Percentiles rank a stretch among this genome's conserved stretches.
phyloP scores from a whole-genome alignment of 306 rosid genomes.

The Malus sieversii region DNA sequence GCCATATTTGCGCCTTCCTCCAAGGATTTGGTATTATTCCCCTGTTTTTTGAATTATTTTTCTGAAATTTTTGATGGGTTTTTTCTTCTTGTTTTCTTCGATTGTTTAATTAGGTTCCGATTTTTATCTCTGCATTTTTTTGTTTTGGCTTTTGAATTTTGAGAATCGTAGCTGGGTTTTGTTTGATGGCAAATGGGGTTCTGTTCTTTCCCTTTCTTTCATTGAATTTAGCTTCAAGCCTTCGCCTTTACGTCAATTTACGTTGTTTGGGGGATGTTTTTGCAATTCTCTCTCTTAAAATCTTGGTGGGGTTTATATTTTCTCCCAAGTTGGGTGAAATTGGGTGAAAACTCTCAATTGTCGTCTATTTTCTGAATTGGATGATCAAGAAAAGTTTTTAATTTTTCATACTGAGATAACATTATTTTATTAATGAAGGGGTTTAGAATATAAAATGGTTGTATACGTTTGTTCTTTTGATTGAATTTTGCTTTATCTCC shows the following conservation, averaged over 20 bases:
- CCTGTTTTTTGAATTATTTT: background rate
- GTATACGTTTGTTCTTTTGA: background rate
- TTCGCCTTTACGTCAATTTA: background rate
- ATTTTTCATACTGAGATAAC: background rate
- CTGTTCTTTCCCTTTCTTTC: background rate
- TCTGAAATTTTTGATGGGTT: background rate
- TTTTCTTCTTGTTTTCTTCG: background rate
- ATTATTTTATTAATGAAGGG: background rate
- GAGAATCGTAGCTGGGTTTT: background rate
- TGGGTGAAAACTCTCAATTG: background rate
- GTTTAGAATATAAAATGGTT: background rate
- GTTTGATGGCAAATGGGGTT: background rate
- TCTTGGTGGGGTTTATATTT: background rate
- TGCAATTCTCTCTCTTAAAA: background rate
- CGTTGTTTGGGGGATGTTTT: background rate
- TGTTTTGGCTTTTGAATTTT: background rate
- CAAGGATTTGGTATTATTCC: conserved; percentile 34
- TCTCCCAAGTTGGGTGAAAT: background rate
- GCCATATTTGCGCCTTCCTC: conserved; percentile 48
- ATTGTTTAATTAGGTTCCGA: conserved; percentile 7
- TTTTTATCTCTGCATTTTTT: background rate
- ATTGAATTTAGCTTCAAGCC: background rate
- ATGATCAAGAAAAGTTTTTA: background rate
- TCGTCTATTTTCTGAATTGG: background rate
- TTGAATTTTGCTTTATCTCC: background rate